A percentile compares a stretch with the other conserved stretches of the same genome.
phyloP scores from a whole-genome alignment of 1,284 basidiomycete species.

The Gymnopus androsaceus region DNA sequence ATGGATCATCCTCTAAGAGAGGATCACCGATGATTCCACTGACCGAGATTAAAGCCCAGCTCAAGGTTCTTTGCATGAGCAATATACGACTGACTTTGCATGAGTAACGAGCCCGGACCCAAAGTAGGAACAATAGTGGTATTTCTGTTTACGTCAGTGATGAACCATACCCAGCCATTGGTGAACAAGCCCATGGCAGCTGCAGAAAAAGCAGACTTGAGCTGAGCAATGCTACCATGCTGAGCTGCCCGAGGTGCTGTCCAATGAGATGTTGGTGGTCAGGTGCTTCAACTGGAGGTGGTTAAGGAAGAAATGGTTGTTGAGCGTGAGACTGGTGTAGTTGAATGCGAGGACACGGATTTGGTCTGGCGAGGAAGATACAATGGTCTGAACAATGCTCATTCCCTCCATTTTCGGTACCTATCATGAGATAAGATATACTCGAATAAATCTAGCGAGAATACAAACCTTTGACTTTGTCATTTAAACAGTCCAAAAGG shows the following conservation, averaged over 20 bases:
- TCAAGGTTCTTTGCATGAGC: slow-evolving; percentile 29
- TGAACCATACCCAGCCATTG: slow-evolving; percentile 89
- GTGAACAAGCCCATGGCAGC: slow-evolving; percentile 79
- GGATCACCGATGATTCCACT: slow-evolving; percentile 5
- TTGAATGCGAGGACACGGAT: slow-evolving; percentile 80
- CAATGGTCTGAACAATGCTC: slow-evolving; percentile 75
- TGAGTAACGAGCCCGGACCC: slow-evolving; percentile 87
- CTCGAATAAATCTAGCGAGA: background rate
- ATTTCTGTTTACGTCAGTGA: slow-evolving; percentile 64
- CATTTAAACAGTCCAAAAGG: slow-evolving; percentile 72
- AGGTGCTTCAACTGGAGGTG: slow-evolving; percentile 70
- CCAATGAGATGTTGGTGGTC: slow-evolving; percentile 39
- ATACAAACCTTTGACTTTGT: slow-evolving; percentile 69
- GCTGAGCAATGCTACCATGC: slow-evolving; percentile 66
- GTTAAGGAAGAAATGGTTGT: slow-evolving; percentile 95
- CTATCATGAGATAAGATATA: slow-evolving; percentile 36
- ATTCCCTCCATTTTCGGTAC: slow-evolving; percentile 59
- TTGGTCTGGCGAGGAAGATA: slow-evolving; percentile 66
- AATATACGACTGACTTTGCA: slow-evolving; percentile 59
- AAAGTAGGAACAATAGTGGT: slow-evolving; percentile 84
- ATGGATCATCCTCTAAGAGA: slow-evolving; percentile 9
- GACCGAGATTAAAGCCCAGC: slow-evolving; percentile 4
- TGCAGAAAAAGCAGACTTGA: slow-evolving; percentile 79
- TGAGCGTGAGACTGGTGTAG: slow-evolving; percentile 89
- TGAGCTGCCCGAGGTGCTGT: slow-evolving; percentile 38